These are phyloP conservation scores for Naganishia onofrii DNA, from an alignment of 768 basidiomycete genomes.

Conservation along the genomic window DNA sequence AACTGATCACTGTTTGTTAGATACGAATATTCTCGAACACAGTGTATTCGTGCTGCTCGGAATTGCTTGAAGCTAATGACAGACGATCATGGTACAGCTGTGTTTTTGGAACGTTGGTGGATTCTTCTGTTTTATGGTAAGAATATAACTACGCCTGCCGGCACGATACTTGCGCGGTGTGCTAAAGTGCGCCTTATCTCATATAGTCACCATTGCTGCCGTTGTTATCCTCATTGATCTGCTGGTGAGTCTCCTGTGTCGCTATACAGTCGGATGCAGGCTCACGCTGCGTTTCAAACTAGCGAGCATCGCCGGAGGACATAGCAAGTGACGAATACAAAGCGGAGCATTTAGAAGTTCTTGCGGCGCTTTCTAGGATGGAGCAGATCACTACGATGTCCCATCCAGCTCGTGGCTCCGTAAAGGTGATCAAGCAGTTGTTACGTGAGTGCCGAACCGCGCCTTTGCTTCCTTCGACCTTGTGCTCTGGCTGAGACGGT, in stretches of 20 bases:
- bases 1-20: constrained; percentile 29
- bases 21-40: constrained; percentile 52
- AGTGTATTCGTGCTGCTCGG: constrained; percentile 52
- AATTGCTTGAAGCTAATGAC: constrained; percentile 50
- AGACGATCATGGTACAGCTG: constrained; percentile 44
- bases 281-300: constrained; percentile 6
- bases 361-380: constrained; percentile 47
- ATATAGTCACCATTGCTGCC: constrained; percentile 47
- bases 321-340: constrained; percentile 43
- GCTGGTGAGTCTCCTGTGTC: constrained; percentile 37
- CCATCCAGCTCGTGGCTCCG: constrained; percentile 47
- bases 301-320: constrained; percentile 36
- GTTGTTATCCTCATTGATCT: constrained; percentile 51
- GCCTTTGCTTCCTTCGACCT: background rate
- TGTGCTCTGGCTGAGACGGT: constrained; percentile 19
- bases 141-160: background rate
- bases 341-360: constrained; percentile 46
- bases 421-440: constrained; percentile 50
- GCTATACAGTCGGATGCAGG: background rate
- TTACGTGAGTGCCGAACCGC: constrained; percentile 37
- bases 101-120: constrained; percentile 53
- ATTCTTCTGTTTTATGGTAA: constrained; percentile 49
- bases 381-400: constrained; percentile 48
- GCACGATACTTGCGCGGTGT: background rate
- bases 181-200: background rate